Conservation (phyloP, 768 basidiomycete genomes). For the Cyclocybe aegerita region DNA sequence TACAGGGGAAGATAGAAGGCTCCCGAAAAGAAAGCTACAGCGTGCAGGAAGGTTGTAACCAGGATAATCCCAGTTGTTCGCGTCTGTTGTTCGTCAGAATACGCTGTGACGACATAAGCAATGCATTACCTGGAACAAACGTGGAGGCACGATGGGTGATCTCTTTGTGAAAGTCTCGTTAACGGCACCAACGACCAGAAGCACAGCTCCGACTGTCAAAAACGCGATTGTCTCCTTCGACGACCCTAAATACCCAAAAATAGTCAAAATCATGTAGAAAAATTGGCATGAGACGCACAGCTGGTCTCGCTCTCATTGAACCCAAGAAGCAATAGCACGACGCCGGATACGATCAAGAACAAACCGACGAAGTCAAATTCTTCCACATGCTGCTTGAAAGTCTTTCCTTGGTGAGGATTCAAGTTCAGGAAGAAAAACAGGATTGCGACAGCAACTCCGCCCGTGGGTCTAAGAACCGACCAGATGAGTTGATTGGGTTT, state of each 20-base stretch:
- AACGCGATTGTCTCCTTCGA: slow-evolving; percentile 59
- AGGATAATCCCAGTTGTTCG: slow-evolving; percentile 68
- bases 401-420: slow-evolving; percentile 67
- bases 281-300: slow-evolving; percentile 43
- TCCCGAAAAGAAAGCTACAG: slow-evolving; percentile 60
- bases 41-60: slow-evolving; percentile 61
- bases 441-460: slow-evolving; percentile 58
- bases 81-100: slow-evolving; percentile 39
- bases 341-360: slow-evolving; percentile 56
- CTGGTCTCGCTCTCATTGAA: slow-evolving; percentile 68
- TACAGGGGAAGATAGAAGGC: slow-evolving; percentile 72
- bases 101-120: background rate
- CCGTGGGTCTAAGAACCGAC: slow-evolving; percentile 58
- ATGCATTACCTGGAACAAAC: slow-evolving; percentile 61
- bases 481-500: slow-evolving; percentile 2
- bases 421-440: slow-evolving; percentile 77
- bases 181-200: slow-evolving; percentile 50
- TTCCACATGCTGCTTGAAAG: slow-evolving; percentile 54
- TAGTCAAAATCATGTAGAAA: background rate
- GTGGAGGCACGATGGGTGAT: slow-evolving; percentile 72
- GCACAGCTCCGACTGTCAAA: slow-evolving; percentile 53
- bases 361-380: slow-evolving; percentile 78
- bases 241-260: slow-evolving; percentile 45
- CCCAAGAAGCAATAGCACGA: slow-evolving; percentile 70
- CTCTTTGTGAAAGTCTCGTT: slow-evolving; percentile 64